A percentile compares a stretch with the other conserved stretches of the same genome.
These are phyloP conservation scores for Gryganskiella cystojenkinii DNA, from an alignment of 192 early-diverging fungal species.

Conservation along the genomic window DNA sequence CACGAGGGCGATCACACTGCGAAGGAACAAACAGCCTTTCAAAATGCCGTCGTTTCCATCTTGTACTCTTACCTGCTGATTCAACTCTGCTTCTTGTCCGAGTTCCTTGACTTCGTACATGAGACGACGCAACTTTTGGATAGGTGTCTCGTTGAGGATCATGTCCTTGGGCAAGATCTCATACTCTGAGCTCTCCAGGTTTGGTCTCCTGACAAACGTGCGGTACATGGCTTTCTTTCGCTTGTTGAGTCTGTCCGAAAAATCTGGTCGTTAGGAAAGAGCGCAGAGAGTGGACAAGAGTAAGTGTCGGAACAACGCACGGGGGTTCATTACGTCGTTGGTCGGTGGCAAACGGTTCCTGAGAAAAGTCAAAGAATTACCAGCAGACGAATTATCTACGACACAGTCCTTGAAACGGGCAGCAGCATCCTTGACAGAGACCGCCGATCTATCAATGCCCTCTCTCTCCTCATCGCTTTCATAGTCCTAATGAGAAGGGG, in stretches of 20 bases:
- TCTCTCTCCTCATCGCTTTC: slow-evolving; percentile 70
- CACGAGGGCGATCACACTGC: too few relatives aligned
- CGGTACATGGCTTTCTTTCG: slow-evolving; percentile 72
- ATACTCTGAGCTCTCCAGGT: slow-evolving; percentile 62
- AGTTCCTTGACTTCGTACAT: slow-evolving; percentile 89
- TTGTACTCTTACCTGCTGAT: slow-evolving; percentile 62
- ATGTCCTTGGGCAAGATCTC: slow-evolving; percentile 65
- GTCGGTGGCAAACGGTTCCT: neutral
- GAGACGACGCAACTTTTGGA: slow-evolving; percentile 81
- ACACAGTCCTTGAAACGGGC: slow-evolving; percentile 66
- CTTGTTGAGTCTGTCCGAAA: slow-evolving; percentile 64
- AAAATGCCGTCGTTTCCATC: neutral
- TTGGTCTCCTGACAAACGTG: slow-evolving; percentile 59
- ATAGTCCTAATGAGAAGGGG: slow-evolving; percentile 16
- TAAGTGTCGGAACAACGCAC: neutral
- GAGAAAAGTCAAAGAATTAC: slow-evolving; percentile 52
- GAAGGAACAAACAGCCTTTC: neutral
- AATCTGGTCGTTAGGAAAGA: slow-evolving; percentile 45
- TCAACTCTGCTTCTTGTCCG: slow-evolving; percentile 69
- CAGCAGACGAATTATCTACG: slow-evolving; percentile 61
- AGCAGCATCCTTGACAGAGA: slow-evolving; percentile 66
- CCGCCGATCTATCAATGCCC: slow-evolving; percentile 62
- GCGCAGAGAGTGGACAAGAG: neutral
- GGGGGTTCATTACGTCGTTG: neutral
- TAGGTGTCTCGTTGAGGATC: slow-evolving; percentile 71